Evolutionary conservation across 371 early-diverging fungal species (phyloP).

Genomic region (Circinella minor): DNA sequence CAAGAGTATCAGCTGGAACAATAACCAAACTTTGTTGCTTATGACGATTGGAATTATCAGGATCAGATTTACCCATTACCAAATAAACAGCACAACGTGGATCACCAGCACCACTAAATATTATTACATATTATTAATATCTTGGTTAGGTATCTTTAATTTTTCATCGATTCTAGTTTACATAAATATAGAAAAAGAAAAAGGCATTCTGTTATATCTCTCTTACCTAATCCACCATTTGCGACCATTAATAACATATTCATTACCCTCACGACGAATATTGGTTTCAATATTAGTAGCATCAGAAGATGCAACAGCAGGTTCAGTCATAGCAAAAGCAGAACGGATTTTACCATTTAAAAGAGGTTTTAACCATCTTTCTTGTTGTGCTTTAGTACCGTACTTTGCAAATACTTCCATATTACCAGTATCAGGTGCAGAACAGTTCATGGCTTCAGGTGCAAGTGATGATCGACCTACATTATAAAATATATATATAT

Average conservation of each 20-base stretch:
- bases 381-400: slow-evolving; percentile 86
- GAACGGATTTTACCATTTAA: slow-evolving; percentile 92
- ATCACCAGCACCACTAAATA: slow-evolving; percentile 83
- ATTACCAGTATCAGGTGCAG: slow-evolving; percentile 98
- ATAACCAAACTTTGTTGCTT: slow-evolving; percentile 89
- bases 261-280: slow-evolving; percentile 70
- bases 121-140: background rate
- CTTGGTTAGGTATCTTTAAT: too few relatives aligned
- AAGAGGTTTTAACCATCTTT: slow-evolving; percentile 84
- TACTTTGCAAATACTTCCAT: slow-evolving; percentile 98
- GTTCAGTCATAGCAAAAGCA: slow-evolving; percentile 98
- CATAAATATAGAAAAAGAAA: too few relatives aligned
- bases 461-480: slow-evolving; percentile 79
- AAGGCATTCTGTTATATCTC: too few relatives aligned
- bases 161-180: too few relatives aligned
- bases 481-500: too few relatives aligned
- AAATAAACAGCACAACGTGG: slow-evolving; percentile 89
- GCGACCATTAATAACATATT: slow-evolving; percentile 89
- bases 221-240: slow-evolving; percentile 91
- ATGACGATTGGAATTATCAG: slow-evolving; percentile 72
- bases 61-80: slow-evolving; percentile 88
- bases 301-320: slow-evolving; percentile 91
- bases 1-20: slow-evolving; percentile 89
- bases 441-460: slow-evolving; percentile 91
- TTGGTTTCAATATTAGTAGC: slow-evolving; percentile 93